phyloP scores from a whole-genome alignment of 2,329 filamentous ascomycete genomes.

The Colletotrichum viniferum region DNA sequence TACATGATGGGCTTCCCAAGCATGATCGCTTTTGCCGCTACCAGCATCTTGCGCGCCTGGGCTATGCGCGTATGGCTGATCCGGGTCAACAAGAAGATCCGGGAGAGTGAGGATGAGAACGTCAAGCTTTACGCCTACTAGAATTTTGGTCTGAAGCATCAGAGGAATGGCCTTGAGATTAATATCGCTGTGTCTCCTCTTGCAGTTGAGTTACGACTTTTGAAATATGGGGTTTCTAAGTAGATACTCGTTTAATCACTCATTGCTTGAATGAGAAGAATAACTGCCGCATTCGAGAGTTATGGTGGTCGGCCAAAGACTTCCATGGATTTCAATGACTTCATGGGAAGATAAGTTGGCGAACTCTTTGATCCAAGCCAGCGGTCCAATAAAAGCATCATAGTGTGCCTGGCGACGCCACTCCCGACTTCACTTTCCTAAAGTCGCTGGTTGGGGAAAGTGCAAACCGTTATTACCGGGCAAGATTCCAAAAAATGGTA shows the following conservation, averaged over 20 bases:
- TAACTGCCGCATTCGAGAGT: background rate
- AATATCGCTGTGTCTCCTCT: background rate
- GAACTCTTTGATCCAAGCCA: background rate
- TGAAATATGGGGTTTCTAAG: background rate
- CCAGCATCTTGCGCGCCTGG: conserved; percentile 17
- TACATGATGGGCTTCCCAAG: conserved; percentile 60
- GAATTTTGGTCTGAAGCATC: background rate
- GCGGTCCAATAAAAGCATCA: background rate
- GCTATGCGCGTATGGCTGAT: conserved; percentile 23
- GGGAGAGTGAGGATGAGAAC: conserved; percentile 22
- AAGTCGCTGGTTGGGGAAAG: background rate
- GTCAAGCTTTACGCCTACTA: conserved; percentile 26
- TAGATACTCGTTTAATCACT: background rate
- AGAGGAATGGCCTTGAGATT: background rate
- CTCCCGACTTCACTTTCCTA: background rate
- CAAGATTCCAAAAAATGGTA: background rate
- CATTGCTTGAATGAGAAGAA: background rate
- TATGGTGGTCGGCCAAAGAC: background rate
- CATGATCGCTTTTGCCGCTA: conserved; percentile 61
- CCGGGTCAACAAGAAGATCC: conserved; percentile 25
- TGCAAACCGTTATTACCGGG: background rate
- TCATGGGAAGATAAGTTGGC: background rate
- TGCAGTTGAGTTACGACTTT: background rate
- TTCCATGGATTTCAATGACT: background rate
- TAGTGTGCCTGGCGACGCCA: background rate